A percentile compares a stretch with the other conserved stretches of the same genome.
Conservation (phyloP, 2,329 filamentous ascomycete genomes). For the Huntiella decipiens region DNA sequence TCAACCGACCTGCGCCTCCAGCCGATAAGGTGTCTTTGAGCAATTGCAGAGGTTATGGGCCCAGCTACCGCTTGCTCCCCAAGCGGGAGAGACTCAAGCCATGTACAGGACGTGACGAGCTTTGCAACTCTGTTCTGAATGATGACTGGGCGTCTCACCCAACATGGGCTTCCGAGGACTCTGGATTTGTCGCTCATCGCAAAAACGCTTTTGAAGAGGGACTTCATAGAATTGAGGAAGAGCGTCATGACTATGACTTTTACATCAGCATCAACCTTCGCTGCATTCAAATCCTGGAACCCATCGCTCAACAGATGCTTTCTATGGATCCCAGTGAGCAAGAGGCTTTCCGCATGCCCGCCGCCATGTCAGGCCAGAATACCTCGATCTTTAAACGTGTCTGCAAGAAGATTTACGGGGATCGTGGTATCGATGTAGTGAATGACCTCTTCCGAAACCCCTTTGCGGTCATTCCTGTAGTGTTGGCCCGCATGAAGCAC, state of each 20-base stretch:
- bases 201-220: conserved; percentile 94
- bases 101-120: conserved; percentile 84
- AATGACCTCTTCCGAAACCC: conserved; percentile 71
- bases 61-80: conserved; percentile 82
- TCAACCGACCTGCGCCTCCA: conserved; percentile 58
- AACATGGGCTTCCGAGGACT: conserved; percentile 96
- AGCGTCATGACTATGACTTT: conserved; percentile 95
- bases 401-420: conserved; percentile 93
- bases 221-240: conserved; percentile 89
- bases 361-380: conserved; percentile 75
- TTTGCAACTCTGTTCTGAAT: conserved; percentile 84
- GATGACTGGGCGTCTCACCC: conserved; percentile 98
- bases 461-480: conserved; percentile 70
- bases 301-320: conserved; percentile 77
- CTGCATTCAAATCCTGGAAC: conserved; percentile 89
- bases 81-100: conserved; percentile 79
- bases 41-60: conserved; percentile 87
- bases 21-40: conserved; percentile 74
- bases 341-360: conserved; percentile 57
- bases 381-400: conserved; percentile 94
- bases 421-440: conserved; percentile 69
- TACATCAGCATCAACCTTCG: conserved; percentile 91
- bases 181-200: conserved; percentile 88
- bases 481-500: conserved; percentile 77
- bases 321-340: conserved; percentile 58